Base-by-base conservation (phyloP, 2,329 filamentous ascomycete genomes). In the Diaporthe vexans region DNA sequence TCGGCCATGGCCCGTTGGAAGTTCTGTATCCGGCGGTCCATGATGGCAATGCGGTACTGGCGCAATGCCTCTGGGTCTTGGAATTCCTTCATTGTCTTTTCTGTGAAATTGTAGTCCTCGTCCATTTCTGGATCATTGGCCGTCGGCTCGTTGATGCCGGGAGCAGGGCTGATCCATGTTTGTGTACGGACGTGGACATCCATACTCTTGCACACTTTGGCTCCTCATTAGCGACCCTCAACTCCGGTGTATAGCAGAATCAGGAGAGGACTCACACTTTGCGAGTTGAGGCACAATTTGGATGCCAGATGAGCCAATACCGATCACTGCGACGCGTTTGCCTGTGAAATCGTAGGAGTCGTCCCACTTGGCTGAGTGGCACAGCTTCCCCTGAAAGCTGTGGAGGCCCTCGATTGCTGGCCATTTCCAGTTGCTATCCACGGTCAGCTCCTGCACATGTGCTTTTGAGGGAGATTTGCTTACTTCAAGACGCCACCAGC, bases 391-490 rank as follows among this genome's bases (percentile, higher is more conserved):
- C 0, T 76, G 3, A 54, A 81, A 84, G 4, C 24, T 79, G 37
- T 81, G 72, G 9, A 84, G 75, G 1, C 85, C 86, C 0, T 72
- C 59, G 37, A 83, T 80, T 0, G 73, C 46, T 3, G 82, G 82
- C 37, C 74, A 79, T 21, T 74, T 67, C 21, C 54, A 54, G 7
- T 74, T 61, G 43, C 58, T 61, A 9, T 7, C 8, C 15, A 29
- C n/a, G 1, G 37, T 46, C 8, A 61, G 21, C 0, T 17, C 15
- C 37, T 46, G 37, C 15, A 29, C n/a, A 43, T 26, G 3, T 26
- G 58, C 19, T 61, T 3, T 1, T 26, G 58, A 29, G 7, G 13
- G 7, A 15, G 1, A 0, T 21, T 15, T 3, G 46, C 58, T 46
- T 17, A 61, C 58, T 74, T 74, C 37, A 74, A 37, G 37, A n/a